These are phyloP conservation scores for Diaporthe australafricana DNA, from an alignment of 2,329 filamentous ascomycete species.

Conservation along the genomic window DNA sequence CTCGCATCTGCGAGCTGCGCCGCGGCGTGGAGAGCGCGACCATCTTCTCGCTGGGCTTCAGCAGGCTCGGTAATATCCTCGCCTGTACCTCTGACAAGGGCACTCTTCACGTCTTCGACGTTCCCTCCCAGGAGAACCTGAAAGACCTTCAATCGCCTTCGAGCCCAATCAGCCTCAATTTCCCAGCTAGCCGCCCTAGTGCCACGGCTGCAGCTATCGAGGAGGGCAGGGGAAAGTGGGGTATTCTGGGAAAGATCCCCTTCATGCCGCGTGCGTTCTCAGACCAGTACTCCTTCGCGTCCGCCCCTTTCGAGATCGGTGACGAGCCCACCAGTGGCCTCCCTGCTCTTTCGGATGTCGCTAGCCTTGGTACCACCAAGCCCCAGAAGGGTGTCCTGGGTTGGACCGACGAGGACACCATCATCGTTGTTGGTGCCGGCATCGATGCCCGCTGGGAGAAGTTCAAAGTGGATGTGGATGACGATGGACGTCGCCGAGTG, in stretches of 20 bases:
- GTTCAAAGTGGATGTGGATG: conserved; percentile 77
- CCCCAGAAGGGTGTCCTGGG: conserved; percentile 87
- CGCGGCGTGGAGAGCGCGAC: conserved; percentile 89
- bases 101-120: conserved; percentile 93
- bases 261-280: conserved; percentile 89
- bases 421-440: conserved; percentile 84
- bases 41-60: conserved; percentile 90
- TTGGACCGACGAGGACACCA: conserved; percentile 80
- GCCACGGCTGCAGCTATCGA: conserved; percentile 39
- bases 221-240: conserved; percentile 79
- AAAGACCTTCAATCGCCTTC: conserved; percentile 38
- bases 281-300: conserved; percentile 88
- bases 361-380: conserved; percentile 62
- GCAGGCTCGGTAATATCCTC: conserved; percentile 81
- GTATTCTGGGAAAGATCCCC: conserved; percentile 84
- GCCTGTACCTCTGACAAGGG: conserved; percentile 97
- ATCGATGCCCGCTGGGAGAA: conserved; percentile 89
- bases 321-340: conserved; percentile 71
- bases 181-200: conserved; percentile 38
- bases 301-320: conserved; percentile 83
- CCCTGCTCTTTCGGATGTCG: conserved; percentile 53
- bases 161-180: conserved; percentile 36
- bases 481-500: conserved; percentile 75
- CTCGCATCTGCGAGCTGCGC: conserved; percentile 84
- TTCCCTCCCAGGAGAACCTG: conserved; percentile 68